These are phyloP conservation scores for Scedosporium apiospermum DNA, from an alignment of 2,329 filamentous ascomycete genomes.

Conservation along the genomic window DNA sequence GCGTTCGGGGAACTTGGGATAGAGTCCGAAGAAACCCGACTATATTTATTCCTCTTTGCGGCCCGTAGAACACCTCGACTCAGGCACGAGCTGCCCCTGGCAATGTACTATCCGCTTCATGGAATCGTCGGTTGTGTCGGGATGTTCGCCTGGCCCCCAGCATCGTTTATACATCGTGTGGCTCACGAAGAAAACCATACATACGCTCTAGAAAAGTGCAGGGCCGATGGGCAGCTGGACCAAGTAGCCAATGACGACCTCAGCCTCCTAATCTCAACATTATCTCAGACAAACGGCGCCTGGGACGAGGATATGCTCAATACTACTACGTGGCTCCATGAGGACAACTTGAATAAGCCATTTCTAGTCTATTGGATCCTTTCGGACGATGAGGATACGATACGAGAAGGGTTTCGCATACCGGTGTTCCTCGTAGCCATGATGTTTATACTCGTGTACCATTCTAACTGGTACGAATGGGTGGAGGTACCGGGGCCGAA, in stretches of 20 bases:
- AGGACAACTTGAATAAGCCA: neutral
- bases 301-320: neutral
- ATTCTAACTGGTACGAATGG: neutral
- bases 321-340: neutral
- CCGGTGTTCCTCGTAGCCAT: neutral
- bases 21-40: neutral
- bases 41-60: neutral
- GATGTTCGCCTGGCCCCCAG: neutral
- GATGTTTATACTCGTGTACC: neutral
- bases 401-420: neutral
- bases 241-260: neutral
- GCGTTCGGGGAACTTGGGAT: neutral
- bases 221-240: neutral
- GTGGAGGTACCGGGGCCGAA: neutral
- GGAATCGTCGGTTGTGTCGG: neutral
- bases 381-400: neutral
- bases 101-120: neutral
- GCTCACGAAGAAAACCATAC: neutral
- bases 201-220: neutral
- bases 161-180: neutral
- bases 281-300: neutral
- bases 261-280: neutral
- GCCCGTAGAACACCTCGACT: neutral
- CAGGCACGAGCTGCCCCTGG: neutral
- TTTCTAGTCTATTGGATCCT: neutral